Evolutionary conservation across 129 eudicot species (phyloP), one percentile per base, ranked within the genome.

Genomic region (Escallonia herrerae): DNA sequence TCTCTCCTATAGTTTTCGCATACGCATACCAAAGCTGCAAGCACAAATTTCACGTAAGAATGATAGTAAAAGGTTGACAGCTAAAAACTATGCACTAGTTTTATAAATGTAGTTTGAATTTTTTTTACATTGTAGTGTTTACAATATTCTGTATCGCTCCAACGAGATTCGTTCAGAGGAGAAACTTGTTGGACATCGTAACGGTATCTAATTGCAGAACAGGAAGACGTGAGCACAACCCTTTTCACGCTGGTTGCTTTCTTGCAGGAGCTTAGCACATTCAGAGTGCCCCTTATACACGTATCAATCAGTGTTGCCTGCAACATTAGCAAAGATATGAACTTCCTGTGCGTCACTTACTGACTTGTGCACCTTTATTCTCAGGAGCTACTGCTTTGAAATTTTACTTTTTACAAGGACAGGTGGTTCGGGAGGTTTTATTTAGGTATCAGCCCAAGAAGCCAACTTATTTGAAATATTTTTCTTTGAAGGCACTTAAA

Each of bases 11-110:
- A 37, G 95, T 93, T 73, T 93, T 93, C 43, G 96, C 91, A 56
- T 81, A 89, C 47, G 93, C 90, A 54, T 93, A 93, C 99, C 95
- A 93, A 53, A 93, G 86, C 99, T 93, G 80, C 60, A 74, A 58
- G 4, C 33, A 43, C 65, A 9, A 62, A 72, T 5, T 12, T 14
- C 13, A 45, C 39, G 8, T 3, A 2, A 60, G 9, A 45, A 15
- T 55, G 15, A 40, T 48, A 63, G 66, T 15, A 56, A 44, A 33
- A 41, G 62, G 40, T 49, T 10, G 44, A 56, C n/a, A 40, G 56
- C 44, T 7, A 54, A 14, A 14, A 55, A 46, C 8, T 37, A 5
- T 6, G 9, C 14, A 58, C 43, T 42, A 15, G 40, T 15, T 3
- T 4, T 43, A 40, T 38, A 0, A 5, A 12, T 1, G 39, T 60